These are phyloP conservation scores for Lolium perenne DNA, from an alignment of 176 grass and related monocot genomes.

Conservation along the genomic window DNA sequence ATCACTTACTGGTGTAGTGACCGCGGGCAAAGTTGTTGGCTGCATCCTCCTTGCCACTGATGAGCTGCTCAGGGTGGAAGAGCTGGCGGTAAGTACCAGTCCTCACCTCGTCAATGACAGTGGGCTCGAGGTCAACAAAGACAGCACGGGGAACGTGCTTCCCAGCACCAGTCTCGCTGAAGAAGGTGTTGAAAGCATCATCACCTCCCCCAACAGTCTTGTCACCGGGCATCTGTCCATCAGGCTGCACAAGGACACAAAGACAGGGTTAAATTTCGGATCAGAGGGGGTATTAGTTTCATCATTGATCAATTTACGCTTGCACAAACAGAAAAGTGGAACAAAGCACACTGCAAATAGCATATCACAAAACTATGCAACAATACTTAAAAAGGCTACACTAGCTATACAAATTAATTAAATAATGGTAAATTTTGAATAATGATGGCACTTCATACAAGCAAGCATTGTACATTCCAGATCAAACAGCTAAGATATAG, in stretches of 20 bases:
- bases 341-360: not conserved
- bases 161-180: constrained; percentile 74
- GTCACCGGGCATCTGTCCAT: constrained; percentile 71
- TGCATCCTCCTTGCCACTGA: constrained; percentile 77
- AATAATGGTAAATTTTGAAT: not conserved
- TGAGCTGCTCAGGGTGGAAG: constrained; percentile 79
- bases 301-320: too few species aligned
- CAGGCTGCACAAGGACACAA: constrained; percentile 29
- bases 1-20: constrained; percentile 69
- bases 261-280: not conserved
- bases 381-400: not conserved
- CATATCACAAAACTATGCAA: not conserved
- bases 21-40: constrained; percentile 81
- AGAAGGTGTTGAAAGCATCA: constrained; percentile 83
- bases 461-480: not conserved
- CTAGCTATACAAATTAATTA: not conserved
- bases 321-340: not conserved
- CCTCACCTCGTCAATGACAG: constrained; percentile 70
- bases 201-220: constrained; percentile 64
- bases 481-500: not conserved
- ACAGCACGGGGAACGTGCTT: constrained; percentile 74
- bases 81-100: constrained; percentile 71
- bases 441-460: not conserved
- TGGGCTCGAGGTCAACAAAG: constrained; percentile 71
- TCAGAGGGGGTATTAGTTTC: too few species aligned